phyloP scores from a whole-genome alignment of 176 grass and related monocot species.

The Carex myosuroides region DNA sequence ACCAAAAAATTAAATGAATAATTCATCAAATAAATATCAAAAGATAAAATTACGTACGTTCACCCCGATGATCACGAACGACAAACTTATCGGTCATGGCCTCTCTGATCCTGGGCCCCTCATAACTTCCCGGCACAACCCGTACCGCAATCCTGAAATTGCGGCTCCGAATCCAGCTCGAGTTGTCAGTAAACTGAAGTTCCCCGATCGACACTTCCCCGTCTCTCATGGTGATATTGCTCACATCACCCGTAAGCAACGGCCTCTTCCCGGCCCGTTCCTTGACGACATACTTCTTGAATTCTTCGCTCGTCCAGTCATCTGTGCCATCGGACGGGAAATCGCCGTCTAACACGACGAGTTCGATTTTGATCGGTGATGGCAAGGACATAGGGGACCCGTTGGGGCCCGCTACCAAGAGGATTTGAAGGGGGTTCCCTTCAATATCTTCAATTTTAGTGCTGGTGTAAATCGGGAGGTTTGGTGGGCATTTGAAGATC shows the following conservation, averaged over 20 bases:
- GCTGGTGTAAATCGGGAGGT: constrained; percentile 60
- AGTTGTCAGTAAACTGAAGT: constrained; percentile 89
- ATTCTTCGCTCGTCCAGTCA: constrained; percentile 42
- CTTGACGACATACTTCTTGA: constrained; percentile 40
- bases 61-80: constrained; percentile 80
- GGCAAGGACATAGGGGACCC: not conserved
- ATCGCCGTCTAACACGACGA: constrained; percentile 63
- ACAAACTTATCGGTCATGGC: constrained; percentile 59
- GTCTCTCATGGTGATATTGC: constrained; percentile 37
- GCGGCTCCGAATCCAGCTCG: constrained; percentile 70
- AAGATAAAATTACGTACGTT: constrained; percentile 33
- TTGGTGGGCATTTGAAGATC: constrained; percentile 34
- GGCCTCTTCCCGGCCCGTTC: constrained; percentile 70
- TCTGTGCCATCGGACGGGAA: constrained; percentile 38
- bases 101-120: constrained; percentile 47
- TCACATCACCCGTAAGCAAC: constrained; percentile 64
- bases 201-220: constrained; percentile 35
- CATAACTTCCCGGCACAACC: constrained; percentile 21
- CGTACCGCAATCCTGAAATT: constrained; percentile 70
- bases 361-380: constrained; percentile 49
- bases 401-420: constrained; percentile 30
- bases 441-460: constrained; percentile 56
- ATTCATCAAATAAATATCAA: not conserved
- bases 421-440: constrained; percentile 38
- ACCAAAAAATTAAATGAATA: not conserved